Conservation (phyloP, 176 grass and related monocot species). For the Rhynchospora tenuis region DNA sequence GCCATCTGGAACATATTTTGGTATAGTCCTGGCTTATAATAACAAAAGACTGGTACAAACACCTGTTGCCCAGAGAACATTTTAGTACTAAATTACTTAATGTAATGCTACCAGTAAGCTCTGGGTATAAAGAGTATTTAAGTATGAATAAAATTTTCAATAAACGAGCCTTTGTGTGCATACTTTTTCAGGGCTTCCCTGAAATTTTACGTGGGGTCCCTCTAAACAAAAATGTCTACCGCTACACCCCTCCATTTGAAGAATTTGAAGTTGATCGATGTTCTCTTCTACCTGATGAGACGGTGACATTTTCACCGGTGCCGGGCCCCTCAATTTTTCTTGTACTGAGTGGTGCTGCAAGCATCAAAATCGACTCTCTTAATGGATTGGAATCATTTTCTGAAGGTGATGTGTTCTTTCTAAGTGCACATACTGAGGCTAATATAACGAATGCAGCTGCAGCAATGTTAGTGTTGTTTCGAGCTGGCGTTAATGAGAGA, state of each 20-base stretch:
- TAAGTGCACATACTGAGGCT: slow-evolving; percentile 49
- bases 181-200: slow-evolving; percentile 46
- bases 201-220: slow-evolving; percentile 52
- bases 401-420: slow-evolving; percentile 67
- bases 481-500: slow-evolving; percentile 73
- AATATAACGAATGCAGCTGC: slow-evolving; percentile 33
- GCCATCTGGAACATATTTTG: no score
- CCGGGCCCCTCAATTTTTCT: slow-evolving; percentile 75
- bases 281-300: slow-evolving; percentile 33
- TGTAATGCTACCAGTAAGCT: no score
- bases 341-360: slow-evolving; percentile 45
- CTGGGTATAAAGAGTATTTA: no score
- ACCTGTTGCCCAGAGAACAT: no score
- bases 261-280: slow-evolving; percentile 81
- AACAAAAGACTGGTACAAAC: no score
- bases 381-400: slow-evolving; percentile 30
- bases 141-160: neutral
- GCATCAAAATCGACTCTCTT: slow-evolving; percentile 26
- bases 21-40: no score
- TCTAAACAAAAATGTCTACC: slow-evolving; percentile 41
- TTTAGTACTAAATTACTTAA: no score
- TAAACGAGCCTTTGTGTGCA: neutral
- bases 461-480: slow-evolving; percentile 43
- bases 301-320: slow-evolving; percentile 39
- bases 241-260: slow-evolving; percentile 74